A percentile compares a stretch with the other conserved stretches of the same genome.
Conservation (phyloP, 768 basidiomycete genomes). For the Tubosaeta brunneosetosa region DNA sequence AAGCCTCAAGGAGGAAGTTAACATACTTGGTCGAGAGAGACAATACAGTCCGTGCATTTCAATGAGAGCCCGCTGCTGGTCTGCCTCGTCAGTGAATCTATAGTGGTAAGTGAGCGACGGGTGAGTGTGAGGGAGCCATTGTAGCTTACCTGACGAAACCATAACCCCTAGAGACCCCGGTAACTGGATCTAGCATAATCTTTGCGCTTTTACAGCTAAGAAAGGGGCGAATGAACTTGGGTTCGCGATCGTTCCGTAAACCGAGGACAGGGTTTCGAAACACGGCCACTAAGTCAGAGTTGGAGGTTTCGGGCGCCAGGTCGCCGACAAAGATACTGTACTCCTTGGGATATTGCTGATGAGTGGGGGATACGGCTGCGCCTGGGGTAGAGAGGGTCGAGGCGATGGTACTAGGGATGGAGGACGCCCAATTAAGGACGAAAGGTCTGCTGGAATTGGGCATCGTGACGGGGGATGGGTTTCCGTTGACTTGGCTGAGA, state of each 20-base stretch:
- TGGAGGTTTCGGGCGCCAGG: conserved; percentile 87
- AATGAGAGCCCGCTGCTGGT: conserved; percentile 84
- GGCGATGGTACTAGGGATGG: conserved; percentile 34
- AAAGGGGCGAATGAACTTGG: conserved; percentile 86
- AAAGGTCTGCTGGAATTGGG: conserved; percentile 84
- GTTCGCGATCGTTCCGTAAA: conserved; percentile 79
- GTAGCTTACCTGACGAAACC: conserved; percentile 78
- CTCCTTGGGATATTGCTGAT: conserved; percentile 72
- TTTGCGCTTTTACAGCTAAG: conserved; percentile 92
- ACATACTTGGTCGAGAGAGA: conserved; percentile 81
- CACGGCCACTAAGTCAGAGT: conserved; percentile 92
- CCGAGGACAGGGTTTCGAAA: conserved; percentile 88
- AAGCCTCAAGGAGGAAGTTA: background rate
- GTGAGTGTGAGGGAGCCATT: conserved; percentile 6
- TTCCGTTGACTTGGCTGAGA: conserved; percentile 59
- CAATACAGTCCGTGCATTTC: conserved; percentile 93
- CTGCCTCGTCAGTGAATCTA: conserved; percentile 83
- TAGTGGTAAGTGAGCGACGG: conserved; percentile 4
- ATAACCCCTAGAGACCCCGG: conserved; percentile 85
- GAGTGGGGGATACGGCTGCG: conserved; percentile 26
- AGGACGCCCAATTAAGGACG: conserved; percentile 71
- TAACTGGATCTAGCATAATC: conserved; percentile 90
- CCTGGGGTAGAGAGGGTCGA: conserved; percentile 28
- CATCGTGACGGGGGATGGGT: conserved; percentile 56
- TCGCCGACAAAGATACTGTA: conserved; percentile 95